Conservation (phyloP, 805 yeast genomes). For the Pichia cabralensis region DNA sequence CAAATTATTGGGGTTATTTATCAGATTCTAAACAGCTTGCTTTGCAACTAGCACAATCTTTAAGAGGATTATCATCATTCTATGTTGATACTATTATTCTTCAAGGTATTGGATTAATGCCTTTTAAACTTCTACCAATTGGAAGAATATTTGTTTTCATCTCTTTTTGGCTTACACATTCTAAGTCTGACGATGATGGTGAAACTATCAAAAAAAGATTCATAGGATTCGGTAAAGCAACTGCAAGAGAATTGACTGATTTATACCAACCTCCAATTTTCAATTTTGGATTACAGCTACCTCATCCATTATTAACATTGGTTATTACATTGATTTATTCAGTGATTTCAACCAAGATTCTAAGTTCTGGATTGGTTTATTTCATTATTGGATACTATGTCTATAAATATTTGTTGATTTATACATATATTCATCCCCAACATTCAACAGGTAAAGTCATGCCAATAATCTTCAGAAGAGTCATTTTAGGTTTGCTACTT, state of each 20-base stretch:
- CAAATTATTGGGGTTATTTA: conserved; percentile 66
- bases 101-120: conserved; percentile 84
- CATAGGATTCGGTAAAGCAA: conserved; percentile 31
- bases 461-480: conserved; percentile 81
- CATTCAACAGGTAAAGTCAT: conserved; percentile 96
- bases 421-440: conserved; percentile 88
- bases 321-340: conserved; percentile 82
- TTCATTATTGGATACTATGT: conserved; percentile 81
- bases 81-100: conserved; percentile 80
- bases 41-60: conserved; percentile 70
- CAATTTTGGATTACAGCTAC: conserved; percentile 83
- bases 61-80: conserved; percentile 70
- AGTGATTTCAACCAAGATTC: conserved; percentile 78
- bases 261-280: conserved; percentile 83
- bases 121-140: conserved; percentile 71
- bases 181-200: conserved; percentile 26
- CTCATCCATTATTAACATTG: conserved; percentile 81
- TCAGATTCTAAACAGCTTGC: conserved; percentile 90
- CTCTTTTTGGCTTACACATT: conserved; percentile 35
- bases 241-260: conserved; percentile 73
- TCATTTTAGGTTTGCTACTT: conserved; percentile 67
- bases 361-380: conserved; percentile 75
- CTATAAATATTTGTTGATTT: conserved; percentile 81
- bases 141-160: conserved; percentile 75
- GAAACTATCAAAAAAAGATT: conserved; percentile 8